Evolutionary conservation across 352 stramenopile species (phyloP), one percentile per base, ranked within the genome.

Genomic region (Pythium utonaiense): DNA sequence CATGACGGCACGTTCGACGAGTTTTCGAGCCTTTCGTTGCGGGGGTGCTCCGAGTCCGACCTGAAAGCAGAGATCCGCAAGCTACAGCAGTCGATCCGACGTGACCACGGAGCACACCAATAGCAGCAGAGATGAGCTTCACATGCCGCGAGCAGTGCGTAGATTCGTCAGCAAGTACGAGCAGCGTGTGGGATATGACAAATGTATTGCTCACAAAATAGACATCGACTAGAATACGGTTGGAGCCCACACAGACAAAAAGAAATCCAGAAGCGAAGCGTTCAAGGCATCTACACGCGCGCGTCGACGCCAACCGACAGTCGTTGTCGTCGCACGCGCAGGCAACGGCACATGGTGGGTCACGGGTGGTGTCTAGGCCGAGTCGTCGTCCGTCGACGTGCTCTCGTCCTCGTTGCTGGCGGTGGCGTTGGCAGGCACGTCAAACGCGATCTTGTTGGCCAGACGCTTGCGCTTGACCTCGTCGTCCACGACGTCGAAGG

Each of bases 61-160:
- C 34, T 71, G 17, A 54, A 62, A 13, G 61, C 71, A 30, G 66
- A 77, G 45, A 77, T 77, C 51, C 61, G 69, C 7, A 74, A 74
- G 62, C 57, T 71, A 14, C 64, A 71, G 53, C 57, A 60, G 25
- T 60, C 54, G 3, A 63, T 68, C 30, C 52, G 58, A 10, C n/a
- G 30, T 9, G 60, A 67, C 27, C 53, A 55, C 24, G 22, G 60
- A 44, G 34, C 38, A 6, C 27, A 57, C 7, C 30, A 38, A 6
- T 57, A 67, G 36, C 4, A 38, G 13, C 17, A 30, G 27, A 25
- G 48, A 30, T 45, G 27, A 33, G 45, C 5, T n/a, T n/a, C n/a
- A n/a, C n/a, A n/a, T n/a, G n/a, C n/a, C n/a, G 7, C 34, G 21
- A 45, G 14, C 22, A 28, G 17, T 33, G 34, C 19, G 5, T 12